Evolutionary conservation across 371 early-diverging fungal species (phyloP).

Genomic region (Rhizopus microsporus): DNA sequence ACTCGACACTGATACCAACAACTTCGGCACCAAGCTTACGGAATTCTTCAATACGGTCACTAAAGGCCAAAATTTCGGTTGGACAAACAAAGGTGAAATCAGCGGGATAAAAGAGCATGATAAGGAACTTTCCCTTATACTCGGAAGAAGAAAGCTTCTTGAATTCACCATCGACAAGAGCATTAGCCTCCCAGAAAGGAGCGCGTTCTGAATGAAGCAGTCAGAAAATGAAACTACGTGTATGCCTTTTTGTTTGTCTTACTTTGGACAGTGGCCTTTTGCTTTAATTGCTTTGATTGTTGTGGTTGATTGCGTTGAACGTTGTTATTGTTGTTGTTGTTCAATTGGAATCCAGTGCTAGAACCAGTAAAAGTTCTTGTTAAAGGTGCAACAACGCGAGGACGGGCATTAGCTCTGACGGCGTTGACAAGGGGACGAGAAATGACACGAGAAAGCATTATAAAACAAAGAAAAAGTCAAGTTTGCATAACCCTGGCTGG

Average conservation of each 20-base stretch:
- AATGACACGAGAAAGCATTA: slow-evolving; percentile 6
- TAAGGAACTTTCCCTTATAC: slow-evolving; percentile 80
- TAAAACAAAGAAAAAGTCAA: neutral
- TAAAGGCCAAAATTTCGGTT: slow-evolving; percentile 90
- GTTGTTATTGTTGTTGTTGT: slow-evolving; percentile 26
- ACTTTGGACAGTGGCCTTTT: neutral
- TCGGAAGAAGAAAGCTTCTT: slow-evolving; percentile 79
- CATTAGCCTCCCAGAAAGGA: slow-evolving; percentile 75
- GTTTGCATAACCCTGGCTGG: neutral
- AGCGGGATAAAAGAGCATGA: slow-evolving; percentile 55
- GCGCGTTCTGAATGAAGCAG: slow-evolving; percentile 49
- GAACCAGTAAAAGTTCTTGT: slow-evolving; percentile 15
- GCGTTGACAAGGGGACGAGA: slow-evolving; percentile 17
- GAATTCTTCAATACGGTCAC: slow-evolving; percentile 87
- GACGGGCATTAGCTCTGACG: slow-evolving; percentile 8
- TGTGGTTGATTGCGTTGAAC: slow-evolving; percentile 6
- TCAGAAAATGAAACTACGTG: neutral
- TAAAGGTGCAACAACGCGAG: slow-evolving; percentile 1
- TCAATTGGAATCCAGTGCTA: slow-evolving; percentile 19
- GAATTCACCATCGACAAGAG: slow-evolving; percentile 79
- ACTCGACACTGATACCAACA: slow-evolving; percentile 82
- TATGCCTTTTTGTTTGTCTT: neutral
- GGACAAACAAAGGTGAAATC: slow-evolving; percentile 86
- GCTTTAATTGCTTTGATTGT: neutral
- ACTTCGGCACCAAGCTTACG: slow-evolving; percentile 70